phyloP scores from a whole-genome alignment of 768 basidiomycete genomes.

The Crucibulum laeve region DNA sequence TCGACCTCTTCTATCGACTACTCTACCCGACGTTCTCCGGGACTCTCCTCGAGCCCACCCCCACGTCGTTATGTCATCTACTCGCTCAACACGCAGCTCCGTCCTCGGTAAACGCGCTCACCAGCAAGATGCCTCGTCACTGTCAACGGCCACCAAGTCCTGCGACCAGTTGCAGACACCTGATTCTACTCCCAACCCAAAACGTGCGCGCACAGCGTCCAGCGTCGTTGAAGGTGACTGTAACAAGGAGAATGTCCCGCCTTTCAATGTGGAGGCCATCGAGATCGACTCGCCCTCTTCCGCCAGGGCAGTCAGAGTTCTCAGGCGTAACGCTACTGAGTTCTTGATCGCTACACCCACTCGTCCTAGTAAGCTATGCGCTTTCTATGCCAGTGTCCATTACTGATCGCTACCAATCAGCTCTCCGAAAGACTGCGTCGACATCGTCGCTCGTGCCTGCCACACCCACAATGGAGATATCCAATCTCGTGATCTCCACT shows the following conservation, averaged over 20 bases:
- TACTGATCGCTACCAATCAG: slow-evolving; percentile 21
- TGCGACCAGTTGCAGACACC: slow-evolving; percentile 51
- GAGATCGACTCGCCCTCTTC: slow-evolving; percentile 25
- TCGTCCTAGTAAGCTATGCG: slow-evolving; percentile 36
- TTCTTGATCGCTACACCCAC: slow-evolving; percentile 33
- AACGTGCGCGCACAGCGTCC: slow-evolving; percentile 53
- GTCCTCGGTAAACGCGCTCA: slow-evolving; percentile 51
- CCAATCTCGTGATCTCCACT: slow-evolving; percentile 44
- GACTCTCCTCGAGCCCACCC: no score
- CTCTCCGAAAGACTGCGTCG: slow-evolving; percentile 43
- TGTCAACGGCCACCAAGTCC: slow-evolving; percentile 19
- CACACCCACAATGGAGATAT: slow-evolving; percentile 41
- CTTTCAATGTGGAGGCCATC: slow-evolving; percentile 37
- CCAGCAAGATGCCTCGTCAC: slow-evolving; percentile 27
- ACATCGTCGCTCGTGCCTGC: slow-evolving; percentile 37
- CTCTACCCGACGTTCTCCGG: neutral
- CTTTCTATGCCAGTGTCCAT: slow-evolving; percentile 5
- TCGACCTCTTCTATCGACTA: neutral
- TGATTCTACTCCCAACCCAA: slow-evolving; percentile 59
- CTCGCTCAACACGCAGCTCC: slow-evolving; percentile 38
- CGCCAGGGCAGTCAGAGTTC: slow-evolving; percentile 33
- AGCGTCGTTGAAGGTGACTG: slow-evolving; percentile 45
- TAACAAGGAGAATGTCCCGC: slow-evolving; percentile 82
- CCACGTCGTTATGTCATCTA: slow-evolving; percentile 31
- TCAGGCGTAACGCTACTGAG: slow-evolving; percentile 34